These are phyloP conservation scores for Leucocoprinus sp. DNA, from an alignment of 768 basidiomycete genomes.

Conservation along the genomic window DNA sequence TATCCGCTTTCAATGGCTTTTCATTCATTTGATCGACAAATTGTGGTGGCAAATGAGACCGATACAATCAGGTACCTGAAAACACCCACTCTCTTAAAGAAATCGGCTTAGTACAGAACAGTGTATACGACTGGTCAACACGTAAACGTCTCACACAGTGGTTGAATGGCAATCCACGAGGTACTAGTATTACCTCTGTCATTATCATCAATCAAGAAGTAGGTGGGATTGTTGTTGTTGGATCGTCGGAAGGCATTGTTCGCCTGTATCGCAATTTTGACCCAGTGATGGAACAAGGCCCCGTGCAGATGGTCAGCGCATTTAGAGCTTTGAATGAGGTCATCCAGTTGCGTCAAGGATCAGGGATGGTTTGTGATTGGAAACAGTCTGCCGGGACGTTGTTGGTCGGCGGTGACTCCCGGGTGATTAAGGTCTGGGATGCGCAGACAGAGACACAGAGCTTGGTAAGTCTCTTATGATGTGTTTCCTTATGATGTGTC, in stretches of 20 bases:
- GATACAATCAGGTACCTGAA: slow-evolving; percentile 72
- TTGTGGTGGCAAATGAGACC: slow-evolving; percentile 77
- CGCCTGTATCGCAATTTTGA: slow-evolving; percentile 93
- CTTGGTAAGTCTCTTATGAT: slow-evolving; percentile 39
- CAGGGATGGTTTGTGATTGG: slow-evolving; percentile 89
- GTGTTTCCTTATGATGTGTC: not conserved
- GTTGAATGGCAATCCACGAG: slow-evolving; percentile 79
- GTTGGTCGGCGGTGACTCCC: slow-evolving; percentile 87
- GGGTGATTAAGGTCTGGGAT: slow-evolving; percentile 89
- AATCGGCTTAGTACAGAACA: slow-evolving; percentile 20
- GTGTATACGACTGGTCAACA: slow-evolving; percentile 93
- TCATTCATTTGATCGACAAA: slow-evolving; percentile 87
- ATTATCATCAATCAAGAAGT: slow-evolving; percentile 95
- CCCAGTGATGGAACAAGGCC: slow-evolving; percentile 54
- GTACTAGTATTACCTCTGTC: slow-evolving; percentile 79
- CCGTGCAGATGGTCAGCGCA: slow-evolving; percentile 87
- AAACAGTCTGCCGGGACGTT: slow-evolving; percentile 80
- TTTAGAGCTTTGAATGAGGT: slow-evolving; percentile 85
- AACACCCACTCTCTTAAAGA: not conserved
- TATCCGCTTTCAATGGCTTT: slow-evolving; percentile 74
- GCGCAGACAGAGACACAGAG: slow-evolving; percentile 80
- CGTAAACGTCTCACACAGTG: slow-evolving; percentile 74
- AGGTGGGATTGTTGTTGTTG: slow-evolving; percentile 81
- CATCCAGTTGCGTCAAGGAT: slow-evolving; percentile 64
- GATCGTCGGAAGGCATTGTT: slow-evolving; percentile 87